Base-by-base conservation (phyloP, 352 stramenopile genomes). In the Phytopythium vexans region DNA sequence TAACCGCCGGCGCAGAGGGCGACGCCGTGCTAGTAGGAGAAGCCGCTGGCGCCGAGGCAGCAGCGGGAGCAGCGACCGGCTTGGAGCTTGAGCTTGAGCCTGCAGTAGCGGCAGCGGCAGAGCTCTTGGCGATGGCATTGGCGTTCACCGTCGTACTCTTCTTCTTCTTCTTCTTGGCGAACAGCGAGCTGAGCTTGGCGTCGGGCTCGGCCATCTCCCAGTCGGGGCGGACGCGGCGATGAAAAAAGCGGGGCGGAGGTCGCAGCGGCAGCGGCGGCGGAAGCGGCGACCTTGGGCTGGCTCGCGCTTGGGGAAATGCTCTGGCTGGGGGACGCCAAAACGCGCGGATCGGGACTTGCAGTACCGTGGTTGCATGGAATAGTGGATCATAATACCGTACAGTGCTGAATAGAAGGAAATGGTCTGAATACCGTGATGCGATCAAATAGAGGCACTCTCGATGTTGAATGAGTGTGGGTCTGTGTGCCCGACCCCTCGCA, bases 91-190 rank as follows among this genome's bases (percentile, higher is more conserved):
- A 27, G 21, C 21, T 27, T 27, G 21, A 27, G 21, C 21, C 21
- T 27, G 21, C 58, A 2, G 68, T 55, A 9, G 62, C 43, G 10
- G 58, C 62, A 7, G 55, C 50, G 2, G 67, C 58, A 6, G 66
- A 77, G 43, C 73, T 79, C 71, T 87, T 89, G 47, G 76, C 78
- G 56, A 88, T 88, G 41, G 82, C 74, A 50, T 88, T 92, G 37
- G 82, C 80, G 54, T 92, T 92, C 49, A 90, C 72, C 41, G 74
- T 85, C 21, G 71, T 87, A 45, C 70, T 82, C 68, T 88, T 89
- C 36, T 59, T 66, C 51, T 89, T 92, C 75, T 92, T 92, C 68
- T 86, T 88, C 74, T 89, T 90, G 66, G 83, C 83, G 60, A 92
- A 92, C 50, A 92, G 64, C 55, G 78, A 90, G 66, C 81, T 88